These are phyloP conservation scores for Penicillium salamii DNA, from an alignment of 495 filamentous ascomycete genomes.

Conservation along the genomic window DNA sequence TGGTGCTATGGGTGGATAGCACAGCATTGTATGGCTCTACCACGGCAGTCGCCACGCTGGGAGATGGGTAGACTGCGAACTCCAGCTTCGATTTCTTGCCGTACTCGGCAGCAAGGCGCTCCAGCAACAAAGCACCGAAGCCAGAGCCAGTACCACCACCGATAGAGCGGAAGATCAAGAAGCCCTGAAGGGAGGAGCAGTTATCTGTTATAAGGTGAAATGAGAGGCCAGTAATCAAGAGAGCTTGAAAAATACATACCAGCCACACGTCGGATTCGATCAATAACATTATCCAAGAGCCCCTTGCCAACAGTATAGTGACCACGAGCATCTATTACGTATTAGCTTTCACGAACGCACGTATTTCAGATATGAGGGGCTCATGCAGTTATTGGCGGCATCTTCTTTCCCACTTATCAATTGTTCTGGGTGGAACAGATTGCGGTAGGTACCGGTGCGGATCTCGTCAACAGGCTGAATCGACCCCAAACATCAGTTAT, in stretches of 20 bases:
- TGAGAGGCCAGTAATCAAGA: background rate
- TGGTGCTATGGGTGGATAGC: constrained; percentile 86
- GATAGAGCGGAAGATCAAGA: constrained; percentile 92
- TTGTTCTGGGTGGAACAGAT: constrained; percentile 86
- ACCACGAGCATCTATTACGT: constrained; percentile 70
- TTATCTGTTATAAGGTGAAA: constrained; percentile 57
- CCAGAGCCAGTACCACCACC: constrained; percentile 90
- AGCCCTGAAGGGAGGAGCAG: constrained; percentile 89
- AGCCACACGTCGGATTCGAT: constrained; percentile 79
- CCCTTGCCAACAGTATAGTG: constrained; percentile 95
- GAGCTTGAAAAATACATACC: constrained; percentile 46
- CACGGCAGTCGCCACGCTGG: constrained; percentile 80
- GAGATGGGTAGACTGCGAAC: constrained; percentile 86
- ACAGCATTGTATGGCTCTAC: constrained; percentile 95
- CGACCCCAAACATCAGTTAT: background rate
- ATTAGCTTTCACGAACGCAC: constrained; percentile 21
- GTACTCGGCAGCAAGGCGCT: constrained; percentile 85
- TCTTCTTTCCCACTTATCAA: constrained; percentile 91
- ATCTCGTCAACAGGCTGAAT: constrained; percentile 81
- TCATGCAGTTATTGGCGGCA: constrained; percentile 82
- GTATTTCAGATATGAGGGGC: background rate
- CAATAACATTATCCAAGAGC: constrained; percentile 78
- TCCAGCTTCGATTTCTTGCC: constrained; percentile 95
- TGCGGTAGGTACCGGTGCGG: constrained; percentile 75
- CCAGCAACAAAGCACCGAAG: constrained; percentile 82